Conservation (phyloP, 2,329 filamentous ascomycete genomes). For the Fusarium keratoplasticum region DNA sequence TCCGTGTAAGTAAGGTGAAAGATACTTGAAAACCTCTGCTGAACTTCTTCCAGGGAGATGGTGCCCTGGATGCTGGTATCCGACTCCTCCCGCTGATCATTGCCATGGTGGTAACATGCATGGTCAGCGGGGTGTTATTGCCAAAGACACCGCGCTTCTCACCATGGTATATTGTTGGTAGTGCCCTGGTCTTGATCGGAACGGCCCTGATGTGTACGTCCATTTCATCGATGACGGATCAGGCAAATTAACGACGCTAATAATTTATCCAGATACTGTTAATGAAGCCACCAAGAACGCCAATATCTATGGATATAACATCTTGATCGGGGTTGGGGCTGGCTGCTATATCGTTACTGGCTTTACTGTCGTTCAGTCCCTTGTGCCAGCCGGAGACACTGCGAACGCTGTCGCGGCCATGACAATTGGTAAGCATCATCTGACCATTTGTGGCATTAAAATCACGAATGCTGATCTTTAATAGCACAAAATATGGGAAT, state of each 20-base stretch:
- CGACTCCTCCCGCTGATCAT: constrained; percentile 56
- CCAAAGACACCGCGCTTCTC: constrained; percentile 51
- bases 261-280: constrained; percentile 6
- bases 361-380: constrained; percentile 50
- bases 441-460: too few relatives aligned
- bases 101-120: constrained; percentile 48
- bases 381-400: constrained; percentile 45
- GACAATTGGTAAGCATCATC: constrained; percentile 27
- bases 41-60: constrained; percentile 43
- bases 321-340: constrained; percentile 55
- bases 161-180: constrained; percentile 53
- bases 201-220: constrained; percentile 46
- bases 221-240: too few relatives aligned
- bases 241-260: not conserved
- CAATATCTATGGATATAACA: constrained; percentile 49
- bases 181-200: constrained; percentile 49
- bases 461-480: too few relatives aligned
- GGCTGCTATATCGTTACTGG: constrained; percentile 50
- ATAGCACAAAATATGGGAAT: constrained; percentile 6
- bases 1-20: constrained; percentile 30
- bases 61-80: constrained; percentile 53
- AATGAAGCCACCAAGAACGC: constrained; percentile 4
- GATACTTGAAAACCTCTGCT: not conserved
- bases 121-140: constrained; percentile 52
- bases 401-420: constrained; percentile 51